phyloP scores from a whole-genome alignment of 164 flowering plant genomes.

The Protea cynaroides region DNA sequence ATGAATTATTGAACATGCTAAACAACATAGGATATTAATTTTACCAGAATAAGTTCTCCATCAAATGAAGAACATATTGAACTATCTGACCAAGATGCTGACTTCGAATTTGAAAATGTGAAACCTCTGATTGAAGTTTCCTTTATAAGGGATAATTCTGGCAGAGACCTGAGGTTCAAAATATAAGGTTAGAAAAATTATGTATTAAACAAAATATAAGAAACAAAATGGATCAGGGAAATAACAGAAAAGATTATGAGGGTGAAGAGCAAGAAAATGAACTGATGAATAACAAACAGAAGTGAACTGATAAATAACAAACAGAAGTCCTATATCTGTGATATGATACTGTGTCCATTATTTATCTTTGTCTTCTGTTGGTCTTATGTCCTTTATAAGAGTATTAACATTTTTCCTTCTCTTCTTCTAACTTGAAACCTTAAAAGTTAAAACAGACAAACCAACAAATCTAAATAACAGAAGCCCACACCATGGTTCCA shows the following conservation, averaged over 20 bases:
- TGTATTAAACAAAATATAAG: neutral
- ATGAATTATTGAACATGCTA: neutral
- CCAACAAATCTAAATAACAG: too few relatives aligned
- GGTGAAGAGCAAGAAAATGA: neutral
- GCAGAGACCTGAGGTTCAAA: slow-evolving; percentile 58
- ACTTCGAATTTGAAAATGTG: slow-evolving; percentile 29
- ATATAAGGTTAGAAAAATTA: slow-evolving; percentile 3
- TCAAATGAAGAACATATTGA: slow-evolving; percentile 48
- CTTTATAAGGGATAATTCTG: slow-evolving; percentile 66
- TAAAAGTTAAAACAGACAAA: too few relatives aligned
- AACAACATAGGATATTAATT: neutral
- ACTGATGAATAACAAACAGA: too few relatives aligned
- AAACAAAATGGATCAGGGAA: neutral
- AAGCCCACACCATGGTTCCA: too few relatives aligned
- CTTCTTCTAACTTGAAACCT: too few relatives aligned
- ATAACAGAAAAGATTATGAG: neutral
- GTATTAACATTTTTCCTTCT: too few relatives aligned
- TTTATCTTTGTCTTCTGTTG: too few relatives aligned
- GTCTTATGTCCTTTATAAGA: too few relatives aligned
- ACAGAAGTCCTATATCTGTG: too few relatives aligned
- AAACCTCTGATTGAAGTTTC: slow-evolving; percentile 68
- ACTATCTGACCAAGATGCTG: slow-evolving; percentile 28
- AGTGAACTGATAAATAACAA: too few relatives aligned
- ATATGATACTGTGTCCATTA: too few relatives aligned
- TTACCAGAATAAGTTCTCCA: slow-evolving; percentile 80